A percentile compares a stretch with the other conserved stretches of the same genome.
These are phyloP conservation scores for Letharia lupina DNA, from an alignment of 495 filamentous ascomycete genomes.

Conservation along the genomic window DNA sequence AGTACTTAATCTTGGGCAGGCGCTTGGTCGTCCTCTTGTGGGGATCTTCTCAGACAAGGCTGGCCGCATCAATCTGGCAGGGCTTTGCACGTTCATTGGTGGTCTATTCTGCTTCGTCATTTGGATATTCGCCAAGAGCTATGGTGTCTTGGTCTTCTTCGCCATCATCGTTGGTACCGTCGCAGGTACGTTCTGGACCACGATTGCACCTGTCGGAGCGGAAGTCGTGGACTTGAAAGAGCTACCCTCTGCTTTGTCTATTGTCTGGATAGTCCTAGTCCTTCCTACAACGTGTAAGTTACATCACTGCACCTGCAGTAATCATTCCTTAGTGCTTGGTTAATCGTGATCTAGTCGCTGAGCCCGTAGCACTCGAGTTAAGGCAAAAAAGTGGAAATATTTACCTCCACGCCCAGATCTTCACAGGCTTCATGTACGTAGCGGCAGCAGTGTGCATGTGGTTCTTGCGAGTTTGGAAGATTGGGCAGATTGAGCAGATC, in stretches of 20 bases:
- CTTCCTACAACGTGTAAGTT: conserved; percentile 55
- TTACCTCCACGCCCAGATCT: conserved; percentile 56
- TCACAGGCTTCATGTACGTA: conserved; percentile 52
- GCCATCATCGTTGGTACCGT: conserved; percentile 55
- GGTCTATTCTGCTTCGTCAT: conserved; percentile 55
- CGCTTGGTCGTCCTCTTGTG: conserved; percentile 56
- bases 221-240: conserved; percentile 70
- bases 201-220: conserved; percentile 61
- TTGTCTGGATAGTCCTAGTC: conserved; percentile 69
- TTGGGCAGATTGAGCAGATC: conserved; percentile 22
- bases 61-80: conserved; percentile 62
- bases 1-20: conserved; percentile 58
- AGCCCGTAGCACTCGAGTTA: conserved; percentile 59
- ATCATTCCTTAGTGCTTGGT: conserved; percentile 3
- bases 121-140: conserved; percentile 59
- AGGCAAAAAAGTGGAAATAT: conserved; percentile 34
- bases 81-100: conserved; percentile 48
- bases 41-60: conserved; percentile 58
- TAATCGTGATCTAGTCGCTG: conserved; percentile 37
- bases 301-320: background rate
- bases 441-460: conserved; percentile 45
- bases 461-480: conserved; percentile 36
- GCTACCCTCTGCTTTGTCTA: conserved; percentile 61
- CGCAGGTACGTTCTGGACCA: conserved; percentile 62
- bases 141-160: conserved; percentile 56